Base-by-base conservation (phyloP, 805 yeast genomes). In the Kluyveromyces lactis region DNA sequence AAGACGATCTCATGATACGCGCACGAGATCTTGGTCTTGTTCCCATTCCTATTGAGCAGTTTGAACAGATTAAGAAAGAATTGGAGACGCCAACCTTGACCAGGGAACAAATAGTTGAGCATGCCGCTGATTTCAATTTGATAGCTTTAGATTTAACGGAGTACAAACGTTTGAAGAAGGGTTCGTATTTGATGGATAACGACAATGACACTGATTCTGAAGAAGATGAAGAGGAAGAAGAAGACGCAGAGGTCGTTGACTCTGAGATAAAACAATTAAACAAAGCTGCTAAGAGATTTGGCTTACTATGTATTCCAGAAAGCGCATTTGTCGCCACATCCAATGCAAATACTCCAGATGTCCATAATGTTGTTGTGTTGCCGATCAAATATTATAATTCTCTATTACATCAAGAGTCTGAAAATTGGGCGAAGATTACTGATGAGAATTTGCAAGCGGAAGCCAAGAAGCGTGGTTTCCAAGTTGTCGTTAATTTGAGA, bases 331-430 rank as follows among this genome's bases (percentile, higher is more conserved):
- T 81, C 44, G 77, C 84, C 1, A 79, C 87, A 1, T 76, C 82
- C 1, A 71, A 71, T 27, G 71, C 74, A 7, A 67, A 72, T 46
- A 60, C 59, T 4, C 76, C 83, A 3, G 84, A 79, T 47, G 57
- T 68, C 10, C 58, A 64, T 3, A 72, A 74, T 44, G 78, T 80
- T 26, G 79, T 78, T 42, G 77, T 79, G 8, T 53, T 82, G 26
- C 87, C 90, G 4, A 64, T 71, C 4, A 68, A 78, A 2, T 81
- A 81, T 53, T 82, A 79, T 58, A 72, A 73, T 46, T 75, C 74
- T 52, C 59, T 82, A 44, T 54, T 73, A 21, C 68, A 72, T 40
- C 68, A 62, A 17, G 74, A 69, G 36, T 41, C 62, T 1, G 53
- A 68, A 49, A 62, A 67, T 18, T 55, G 73, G 36, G 75, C 70